Evolutionary conservation across 305 asterid species (phyloP).

Genomic region (Solanum chacoense): DNA sequence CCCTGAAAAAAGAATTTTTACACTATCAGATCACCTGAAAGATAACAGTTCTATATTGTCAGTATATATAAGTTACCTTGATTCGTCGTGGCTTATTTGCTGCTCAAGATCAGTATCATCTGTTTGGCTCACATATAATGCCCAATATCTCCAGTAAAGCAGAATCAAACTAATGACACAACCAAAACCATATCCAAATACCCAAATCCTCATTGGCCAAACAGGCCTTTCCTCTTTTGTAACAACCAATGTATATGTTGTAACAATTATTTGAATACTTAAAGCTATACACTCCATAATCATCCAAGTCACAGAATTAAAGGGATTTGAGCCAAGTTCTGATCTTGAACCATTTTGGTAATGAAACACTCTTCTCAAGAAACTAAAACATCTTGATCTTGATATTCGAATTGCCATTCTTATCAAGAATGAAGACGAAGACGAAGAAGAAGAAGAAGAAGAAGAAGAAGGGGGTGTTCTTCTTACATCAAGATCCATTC

Average conservation of each 20-base stretch:
- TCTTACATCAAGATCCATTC: conserved; percentile 21
- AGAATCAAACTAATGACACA: conserved; percentile 46
- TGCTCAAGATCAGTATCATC: conserved; percentile 48
- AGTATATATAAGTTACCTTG: conserved; percentile 32
- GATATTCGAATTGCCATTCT: conserved; percentile 64
- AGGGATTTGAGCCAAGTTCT: conserved; percentile 75
- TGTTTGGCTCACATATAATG: conserved; percentile 17
- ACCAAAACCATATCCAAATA: conserved; percentile 60
- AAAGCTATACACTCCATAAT: conserved; percentile 45
- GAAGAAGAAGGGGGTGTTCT: conserved; percentile 27
- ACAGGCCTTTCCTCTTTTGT: conserved; percentile 65
- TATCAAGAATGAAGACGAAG: conserved; percentile 39
- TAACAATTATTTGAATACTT: conserved; percentile 36
- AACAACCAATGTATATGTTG: conserved; percentile 29
- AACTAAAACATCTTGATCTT: conserved; percentile 59
- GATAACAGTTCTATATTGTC: too few species aligned
- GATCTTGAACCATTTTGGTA: conserved; percentile 82
- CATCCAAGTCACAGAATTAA: conserved; percentile 72
- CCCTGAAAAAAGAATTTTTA: conserved; percentile 15
- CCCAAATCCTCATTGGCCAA: conserved; percentile 96
- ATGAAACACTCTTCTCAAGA: conserved; percentile 74
- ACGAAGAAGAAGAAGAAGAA: conserved; percentile 16
- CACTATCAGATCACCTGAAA: background rate
- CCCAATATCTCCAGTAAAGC: conserved; percentile 42
- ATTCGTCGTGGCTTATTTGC: conserved; percentile 42